These are phyloP conservation scores for Aspergillus novoparasiticus DNA, from an alignment of 2,329 filamentous ascomycete genomes.

Conservation along the genomic window DNA sequence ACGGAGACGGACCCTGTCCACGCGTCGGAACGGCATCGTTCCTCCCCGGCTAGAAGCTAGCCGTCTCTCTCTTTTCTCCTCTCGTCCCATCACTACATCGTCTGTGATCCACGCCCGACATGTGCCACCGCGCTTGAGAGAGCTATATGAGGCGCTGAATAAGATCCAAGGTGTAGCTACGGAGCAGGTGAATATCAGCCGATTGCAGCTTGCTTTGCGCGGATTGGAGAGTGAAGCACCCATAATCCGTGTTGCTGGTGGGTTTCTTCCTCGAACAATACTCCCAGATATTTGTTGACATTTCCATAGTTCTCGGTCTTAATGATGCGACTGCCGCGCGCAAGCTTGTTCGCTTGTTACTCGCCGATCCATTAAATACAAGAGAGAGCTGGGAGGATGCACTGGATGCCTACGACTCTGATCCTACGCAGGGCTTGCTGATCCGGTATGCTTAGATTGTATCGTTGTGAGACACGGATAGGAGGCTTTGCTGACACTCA, in stretches of 20 bases:
- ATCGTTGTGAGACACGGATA: constrained; percentile 33
- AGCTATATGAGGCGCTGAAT: constrained; percentile 57
- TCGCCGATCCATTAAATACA: constrained; percentile 69
- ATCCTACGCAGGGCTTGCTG: constrained; percentile 59
- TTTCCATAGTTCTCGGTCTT: constrained; percentile 50
- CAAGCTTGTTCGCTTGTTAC: constrained; percentile 66
- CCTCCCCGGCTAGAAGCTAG: constrained; percentile 14
- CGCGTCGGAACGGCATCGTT: constrained; percentile 25
- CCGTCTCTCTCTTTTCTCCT: constrained; percentile 13
- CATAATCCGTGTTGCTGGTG: constrained; percentile 59
- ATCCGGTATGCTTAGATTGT: constrained; percentile 56
- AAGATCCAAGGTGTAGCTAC: constrained; percentile 56
- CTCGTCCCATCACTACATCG: constrained; percentile 49
- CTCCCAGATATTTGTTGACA: background rate
- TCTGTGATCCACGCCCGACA: constrained; percentile 58
- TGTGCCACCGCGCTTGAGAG: constrained; percentile 54
- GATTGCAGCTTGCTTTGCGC: constrained; percentile 61
- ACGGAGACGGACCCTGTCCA: constrained; percentile 36
- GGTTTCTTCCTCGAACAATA: constrained; percentile 17
- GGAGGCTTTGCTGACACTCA: background rate
- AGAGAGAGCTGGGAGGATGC: constrained; percentile 69
- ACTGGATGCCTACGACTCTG: constrained; percentile 54
- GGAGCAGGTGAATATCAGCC: constrained; percentile 60
- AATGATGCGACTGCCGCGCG: constrained; percentile 54
- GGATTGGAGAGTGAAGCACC: constrained; percentile 58